These are phyloP conservation scores for Paramecium sonneborni DNA, from an alignment of 73 alveolate genomes.

Conservation along the genomic window DNA sequence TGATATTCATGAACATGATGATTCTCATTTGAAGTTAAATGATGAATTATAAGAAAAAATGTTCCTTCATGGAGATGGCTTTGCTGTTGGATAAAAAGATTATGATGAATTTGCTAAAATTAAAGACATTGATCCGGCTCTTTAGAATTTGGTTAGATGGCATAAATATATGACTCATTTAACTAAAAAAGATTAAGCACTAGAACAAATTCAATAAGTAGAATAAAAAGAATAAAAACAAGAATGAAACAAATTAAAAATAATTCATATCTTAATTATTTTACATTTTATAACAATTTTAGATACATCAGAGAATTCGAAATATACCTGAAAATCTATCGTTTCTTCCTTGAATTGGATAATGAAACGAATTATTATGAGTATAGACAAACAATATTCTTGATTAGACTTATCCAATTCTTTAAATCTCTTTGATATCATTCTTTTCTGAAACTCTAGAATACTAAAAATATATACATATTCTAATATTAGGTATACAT, in stretches of 20 bases:
- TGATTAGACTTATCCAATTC: not conserved
- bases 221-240: not conserved
- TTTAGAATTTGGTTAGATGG: conserved; percentile 28
- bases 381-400: not conserved
- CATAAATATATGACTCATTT: conserved; percentile 28
- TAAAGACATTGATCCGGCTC: conserved; percentile 38
- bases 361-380: no score
- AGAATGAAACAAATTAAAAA: not conserved
- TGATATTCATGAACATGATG: conserved; percentile 66
- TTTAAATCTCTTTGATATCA: not conserved
- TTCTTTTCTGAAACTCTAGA: not conserved
- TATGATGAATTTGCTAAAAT: conserved; percentile 42
- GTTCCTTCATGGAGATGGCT: conserved; percentile 66
- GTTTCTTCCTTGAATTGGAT: no score
- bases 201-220: not conserved
- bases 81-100: conserved; percentile 54
- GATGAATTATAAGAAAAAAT: conserved; percentile 66
- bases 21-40: conserved; percentile 68
- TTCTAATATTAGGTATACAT: not conserved
- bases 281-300: no score
- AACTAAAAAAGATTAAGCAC: not conserved
- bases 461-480: not conserved
- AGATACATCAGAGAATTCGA: no score
- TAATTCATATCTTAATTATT: not conserved
- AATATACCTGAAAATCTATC: no score